phyloP scores from a whole-genome alignment of 352 stramenopile genomes.

The Halophytophthora polymorphica region DNA sequence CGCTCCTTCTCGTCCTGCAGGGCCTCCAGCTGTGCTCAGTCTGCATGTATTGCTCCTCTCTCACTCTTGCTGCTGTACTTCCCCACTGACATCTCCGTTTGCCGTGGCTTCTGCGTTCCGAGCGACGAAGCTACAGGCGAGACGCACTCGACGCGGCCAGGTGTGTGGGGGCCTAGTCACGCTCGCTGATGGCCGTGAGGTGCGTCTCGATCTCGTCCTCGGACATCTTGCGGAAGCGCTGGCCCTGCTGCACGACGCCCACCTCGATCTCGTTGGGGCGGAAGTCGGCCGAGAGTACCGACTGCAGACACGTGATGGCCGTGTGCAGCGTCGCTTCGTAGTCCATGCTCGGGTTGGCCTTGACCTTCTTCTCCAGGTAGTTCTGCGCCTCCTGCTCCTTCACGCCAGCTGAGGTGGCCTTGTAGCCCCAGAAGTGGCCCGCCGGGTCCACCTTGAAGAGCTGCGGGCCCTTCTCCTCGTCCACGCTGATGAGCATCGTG shows the following conservation, averaged over 20 bases:
- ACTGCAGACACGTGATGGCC: constrained; percentile 97
- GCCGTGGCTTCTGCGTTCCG: too few species aligned
- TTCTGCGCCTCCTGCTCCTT: constrained; percentile 99
- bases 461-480: constrained; percentile 97
- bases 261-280: constrained; percentile 95
- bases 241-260: constrained; percentile 59
- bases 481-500: constrained; percentile 95
- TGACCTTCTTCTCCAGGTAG: constrained; percentile 98
- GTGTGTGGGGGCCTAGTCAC: constrained; percentile 65
- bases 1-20: too few species aligned
- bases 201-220: constrained; percentile 98
- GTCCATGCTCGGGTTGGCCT: constrained; percentile 88
- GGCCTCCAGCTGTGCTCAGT: too few species aligned
- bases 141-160: too few species aligned
- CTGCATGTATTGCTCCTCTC: too few species aligned
- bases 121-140: too few species aligned
- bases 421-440: constrained; percentile 96
- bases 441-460: constrained; percentile 98
- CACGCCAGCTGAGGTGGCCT: constrained; percentile 90
- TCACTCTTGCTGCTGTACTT: too few species aligned
- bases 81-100: too few species aligned
- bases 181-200: constrained; percentile 97
- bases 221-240: constrained; percentile 90
- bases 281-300: constrained; percentile 97
- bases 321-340: constrained; percentile 93